phyloP scores from a whole-genome alignment of 257 asterid genomes.

The Penstemon eatonii region DNA sequence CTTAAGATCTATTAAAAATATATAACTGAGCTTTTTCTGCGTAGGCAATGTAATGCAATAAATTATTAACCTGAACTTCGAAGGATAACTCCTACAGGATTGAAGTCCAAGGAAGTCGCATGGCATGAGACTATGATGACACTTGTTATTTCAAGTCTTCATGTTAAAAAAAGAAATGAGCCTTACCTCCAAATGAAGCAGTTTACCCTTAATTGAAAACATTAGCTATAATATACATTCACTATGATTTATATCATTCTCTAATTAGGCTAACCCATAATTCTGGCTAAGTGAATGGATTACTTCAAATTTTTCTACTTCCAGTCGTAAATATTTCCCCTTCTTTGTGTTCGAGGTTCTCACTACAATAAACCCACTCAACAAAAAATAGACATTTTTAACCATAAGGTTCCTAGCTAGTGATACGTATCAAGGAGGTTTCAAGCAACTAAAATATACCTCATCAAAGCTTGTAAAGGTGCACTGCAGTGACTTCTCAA shows the following conservation, averaged over 20 bases:
- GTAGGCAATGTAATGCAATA: too few relatives aligned
- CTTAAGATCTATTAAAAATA: constrained; percentile 1
- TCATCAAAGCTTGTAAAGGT: constrained; percentile 77
- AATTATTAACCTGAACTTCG: too few relatives aligned
- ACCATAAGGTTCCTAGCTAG: neutral
- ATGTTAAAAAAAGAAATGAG: too few relatives aligned
- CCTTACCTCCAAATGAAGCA: neutral
- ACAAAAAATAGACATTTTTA: neutral
- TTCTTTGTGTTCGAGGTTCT: constrained; percentile 7
- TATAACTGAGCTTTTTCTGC: too few relatives aligned
- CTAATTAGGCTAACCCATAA: constrained; percentile 5
- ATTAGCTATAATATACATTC: constrained; percentile 1
- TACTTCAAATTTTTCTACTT: neutral
- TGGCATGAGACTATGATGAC: too few relatives aligned
- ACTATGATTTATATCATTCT: neutral
- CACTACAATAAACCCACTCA: neutral
- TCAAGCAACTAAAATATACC: constrained; percentile 45
- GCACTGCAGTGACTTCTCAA: constrained; percentile 78
- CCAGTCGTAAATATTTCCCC: neutral
- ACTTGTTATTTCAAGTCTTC: neutral
- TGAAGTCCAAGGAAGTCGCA: too few relatives aligned
- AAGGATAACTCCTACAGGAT: too few relatives aligned
- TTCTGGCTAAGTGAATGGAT: constrained; percentile 1
- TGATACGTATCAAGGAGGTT: neutral
- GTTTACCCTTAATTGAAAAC: neutral